Base-by-base conservation (phyloP, 805 yeast genomes). In the Osmozyma mogii region DNA sequence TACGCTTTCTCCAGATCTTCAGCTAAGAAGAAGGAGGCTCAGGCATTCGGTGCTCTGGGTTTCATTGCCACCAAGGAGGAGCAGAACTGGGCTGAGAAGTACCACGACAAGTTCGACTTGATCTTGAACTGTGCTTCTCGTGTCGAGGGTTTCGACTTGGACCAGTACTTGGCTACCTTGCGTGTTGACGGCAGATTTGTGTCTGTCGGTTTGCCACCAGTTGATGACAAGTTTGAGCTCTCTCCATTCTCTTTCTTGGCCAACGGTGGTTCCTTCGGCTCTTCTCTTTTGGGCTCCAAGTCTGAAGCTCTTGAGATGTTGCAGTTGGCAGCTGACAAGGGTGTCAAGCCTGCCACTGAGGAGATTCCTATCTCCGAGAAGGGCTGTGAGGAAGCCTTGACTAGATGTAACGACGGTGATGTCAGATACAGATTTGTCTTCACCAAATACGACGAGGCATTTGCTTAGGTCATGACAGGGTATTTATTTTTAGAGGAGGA, bases 251-350 rank as follows among this genome's bases (percentile, higher is more conserved):
- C 71, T 16, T 73, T 75, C 56, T 56, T 76, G 40, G 40, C 52
- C 13, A 59, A 56, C 36, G 80, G 75, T 31, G 53, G 69, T 29
- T 57, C 66, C 25, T 57, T 74, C 36, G 80, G 78, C 30, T 64
- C 79, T 7, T 75, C 85, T 9, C 62, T 64, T 35, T 59, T 70
- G 52, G 92, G 76, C 25, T 68, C 79, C 27, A 74, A 75, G 50
- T 53, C 52, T 28, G 88, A 81, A 57, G 79, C 80, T 43, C 49
- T 63, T 26, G 80, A 77, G 40, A 70, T 83, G 75, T 64, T 83
- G 43, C 60, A 74, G 25, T 49, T 82, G 38, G 82, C 87, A 13
- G 72, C 70, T 13, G 65, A 75, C 42, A 64, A 76, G 43, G 55
- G 64, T 24, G 62, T 80, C 46, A 63, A 58, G 33, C 75, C 84